These are phyloP conservation scores for Kuraishia borneana DNA, from an alignment of 805 yeast species.

Conservation along the genomic window DNA sequence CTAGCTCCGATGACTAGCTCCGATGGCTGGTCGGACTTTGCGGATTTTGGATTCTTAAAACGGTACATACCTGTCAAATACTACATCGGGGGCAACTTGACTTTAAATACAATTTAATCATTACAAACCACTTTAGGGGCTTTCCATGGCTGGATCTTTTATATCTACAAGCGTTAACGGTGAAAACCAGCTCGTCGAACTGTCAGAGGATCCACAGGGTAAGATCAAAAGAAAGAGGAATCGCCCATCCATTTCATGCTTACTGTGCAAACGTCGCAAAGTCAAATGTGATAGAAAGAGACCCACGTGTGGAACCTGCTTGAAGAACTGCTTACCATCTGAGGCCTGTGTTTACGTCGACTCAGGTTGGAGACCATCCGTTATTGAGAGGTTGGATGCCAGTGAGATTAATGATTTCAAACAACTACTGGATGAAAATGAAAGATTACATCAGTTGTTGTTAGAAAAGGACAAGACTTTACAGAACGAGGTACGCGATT, in stretches of 20 bases:
- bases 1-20: no score
- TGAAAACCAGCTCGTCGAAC: constrained; percentile 9
- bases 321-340: constrained; percentile 8
- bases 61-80: no score
- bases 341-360: constrained; percentile 13
- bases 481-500: not conserved
- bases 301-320: constrained; percentile 23
- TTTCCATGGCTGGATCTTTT: constrained; percentile 3
- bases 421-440: constrained; percentile 1
- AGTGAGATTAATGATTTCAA: not conserved
- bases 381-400: not conserved
- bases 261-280: constrained; percentile 33
- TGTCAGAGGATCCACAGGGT: constrained; percentile 5
- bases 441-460: not conserved
- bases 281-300: constrained; percentile 27
- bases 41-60: no score
- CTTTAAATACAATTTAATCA: no score
- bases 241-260: constrained; percentile 33
- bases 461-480: not conserved
- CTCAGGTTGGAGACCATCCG: not conserved
- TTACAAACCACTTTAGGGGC: no score
- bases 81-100: no score
- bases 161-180: constrained; percentile 9
- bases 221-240: constrained; percentile 19
- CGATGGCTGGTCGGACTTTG: no score